phyloP scores from a whole-genome alignment of 164 flowering plant genomes.

The Umbilicus rupestris region DNA sequence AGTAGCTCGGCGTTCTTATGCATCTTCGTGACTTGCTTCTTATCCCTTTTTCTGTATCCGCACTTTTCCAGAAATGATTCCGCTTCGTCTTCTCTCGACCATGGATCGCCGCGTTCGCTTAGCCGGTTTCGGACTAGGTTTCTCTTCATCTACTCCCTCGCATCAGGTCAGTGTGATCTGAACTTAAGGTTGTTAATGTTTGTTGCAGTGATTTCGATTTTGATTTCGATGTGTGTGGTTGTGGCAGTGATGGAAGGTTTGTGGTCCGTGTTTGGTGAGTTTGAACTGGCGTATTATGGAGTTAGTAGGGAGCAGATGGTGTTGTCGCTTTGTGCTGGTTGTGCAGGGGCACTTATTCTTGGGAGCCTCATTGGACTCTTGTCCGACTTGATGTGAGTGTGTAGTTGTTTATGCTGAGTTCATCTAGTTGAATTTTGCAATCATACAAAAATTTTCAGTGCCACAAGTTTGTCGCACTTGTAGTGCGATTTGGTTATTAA shows the following conservation, averaged over 20 bases:
- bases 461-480: background rate
- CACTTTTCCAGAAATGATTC: constrained; percentile 25
- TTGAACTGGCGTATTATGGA: constrained; percentile 48
- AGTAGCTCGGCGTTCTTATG: constrained; percentile 30
- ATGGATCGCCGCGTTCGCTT: constrained; percentile 26
- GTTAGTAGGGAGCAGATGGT: constrained; percentile 51
- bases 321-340: constrained; percentile 44
- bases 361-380: constrained; percentile 57
- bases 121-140: constrained; percentile 53
- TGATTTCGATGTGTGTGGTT: background rate
- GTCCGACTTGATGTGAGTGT: constrained; percentile 74
- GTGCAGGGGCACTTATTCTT: constrained; percentile 34
- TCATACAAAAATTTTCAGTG: background rate
- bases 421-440: no score
- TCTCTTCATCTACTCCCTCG: constrained; percentile 46
- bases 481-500: background rate
- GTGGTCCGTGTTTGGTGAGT: constrained; percentile 77
- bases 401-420: background rate
- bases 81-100: constrained; percentile 30
- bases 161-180: constrained; percentile 45
- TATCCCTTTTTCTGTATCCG: constrained; percentile 44
- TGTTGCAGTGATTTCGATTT: background rate
- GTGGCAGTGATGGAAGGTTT: constrained; percentile 61
- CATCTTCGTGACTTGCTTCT: constrained; percentile 39
- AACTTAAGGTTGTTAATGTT: background rate